Evolutionary conservation across 1,139 yeast species (phyloP).

Genomic region (Nakaseomyces bracarensis): DNA sequence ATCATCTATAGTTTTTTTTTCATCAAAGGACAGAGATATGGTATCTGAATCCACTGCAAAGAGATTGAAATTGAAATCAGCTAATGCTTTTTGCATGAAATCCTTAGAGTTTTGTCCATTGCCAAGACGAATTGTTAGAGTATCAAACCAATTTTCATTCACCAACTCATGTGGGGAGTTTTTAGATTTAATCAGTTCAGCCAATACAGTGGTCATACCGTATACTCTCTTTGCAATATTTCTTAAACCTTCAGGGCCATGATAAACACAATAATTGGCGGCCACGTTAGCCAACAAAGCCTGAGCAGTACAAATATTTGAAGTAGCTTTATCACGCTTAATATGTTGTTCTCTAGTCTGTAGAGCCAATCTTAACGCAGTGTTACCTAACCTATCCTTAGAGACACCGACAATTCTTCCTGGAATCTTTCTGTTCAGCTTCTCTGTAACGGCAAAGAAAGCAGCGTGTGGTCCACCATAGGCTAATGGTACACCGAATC

Average conservation of each 20-base stretch:
- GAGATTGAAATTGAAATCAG: slow-evolving; percentile 60
- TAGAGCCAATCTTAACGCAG: slow-evolving; percentile 82
- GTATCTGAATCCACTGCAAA: slow-evolving; percentile 56
- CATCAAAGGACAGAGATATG: slow-evolving; percentile 76
- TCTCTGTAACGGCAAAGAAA: slow-evolving; percentile 75
- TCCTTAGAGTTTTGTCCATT: slow-evolving; percentile 45
- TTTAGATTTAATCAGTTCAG: slow-evolving; percentile 42
- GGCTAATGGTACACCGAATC: slow-evolving; percentile 97
- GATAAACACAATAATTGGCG: slow-evolving; percentile 93
- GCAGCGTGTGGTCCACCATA: slow-evolving; percentile 99
- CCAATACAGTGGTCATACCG: slow-evolving; percentile 67
- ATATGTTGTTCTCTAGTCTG: slow-evolving; percentile 98
- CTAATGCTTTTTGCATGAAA: slow-evolving; percentile 50
- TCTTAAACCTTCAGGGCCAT: slow-evolving; percentile 85
- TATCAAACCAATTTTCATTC: slow-evolving; percentile 75
- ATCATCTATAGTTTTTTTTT: slow-evolving; percentile 65
- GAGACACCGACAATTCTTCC: slow-evolving; percentile 93
- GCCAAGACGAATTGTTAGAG: slow-evolving; percentile 59
- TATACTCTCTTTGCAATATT: slow-evolving; percentile 72
- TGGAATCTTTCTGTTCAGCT: slow-evolving; percentile 85
- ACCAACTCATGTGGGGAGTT: slow-evolving; percentile 46
- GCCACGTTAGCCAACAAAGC: slow-evolving; percentile 92
- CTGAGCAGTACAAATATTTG: slow-evolving; percentile 96
- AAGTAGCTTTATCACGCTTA: slow-evolving; percentile 94
- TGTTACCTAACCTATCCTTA: slow-evolving; percentile 82